These are phyloP conservation scores for Metschnikowia cerradonensis DNA, from an alignment of 805 yeast species.

Conservation along the genomic window DNA sequence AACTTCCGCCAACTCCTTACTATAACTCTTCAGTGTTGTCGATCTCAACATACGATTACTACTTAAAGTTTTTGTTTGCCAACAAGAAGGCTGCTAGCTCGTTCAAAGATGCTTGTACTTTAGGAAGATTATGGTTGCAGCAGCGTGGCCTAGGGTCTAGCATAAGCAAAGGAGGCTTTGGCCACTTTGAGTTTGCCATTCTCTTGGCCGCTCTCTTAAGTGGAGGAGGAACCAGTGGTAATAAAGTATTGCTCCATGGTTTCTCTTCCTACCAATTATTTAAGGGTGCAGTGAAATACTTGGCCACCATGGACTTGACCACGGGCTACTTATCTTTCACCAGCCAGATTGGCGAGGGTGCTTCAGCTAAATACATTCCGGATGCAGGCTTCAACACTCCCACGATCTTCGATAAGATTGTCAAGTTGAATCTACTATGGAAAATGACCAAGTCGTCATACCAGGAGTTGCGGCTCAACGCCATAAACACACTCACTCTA, in stretches of 20 bases:
- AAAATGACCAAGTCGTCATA: constrained; percentile 73
- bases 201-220: constrained; percentile 75
- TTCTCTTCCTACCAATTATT: constrained; percentile 91
- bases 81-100: constrained; percentile 72
- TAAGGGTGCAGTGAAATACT: constrained; percentile 77
- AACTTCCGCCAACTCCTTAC: constrained; percentile 74
- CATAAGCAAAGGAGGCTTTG: constrained; percentile 74
- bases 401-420: constrained; percentile 68
- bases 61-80: constrained; percentile 71
- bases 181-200: constrained; percentile 83
- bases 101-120: constrained; percentile 79
- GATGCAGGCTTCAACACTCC: constrained; percentile 67
- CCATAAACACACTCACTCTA: constrained; percentile 61
- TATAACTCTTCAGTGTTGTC: constrained; percentile 81
- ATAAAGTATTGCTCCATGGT: constrained; percentile 75
- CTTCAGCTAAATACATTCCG: constrained; percentile 40
- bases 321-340: constrained; percentile 66
- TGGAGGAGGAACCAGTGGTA: constrained; percentile 78
- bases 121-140: constrained; percentile 85
- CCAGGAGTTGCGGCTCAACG: constrained; percentile 56
- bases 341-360: constrained; percentile 47
- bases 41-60: constrained; percentile 62
- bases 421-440: constrained; percentile 77
- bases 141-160: constrained; percentile 78
- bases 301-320: constrained; percentile 72